A percentile compares a stretch with the other conserved stretches of the same genome.
Evolutionary conservation across 2,329 filamentous ascomycete genomes (phyloP).

Genomic region (Epichloe uncinata): DNA sequence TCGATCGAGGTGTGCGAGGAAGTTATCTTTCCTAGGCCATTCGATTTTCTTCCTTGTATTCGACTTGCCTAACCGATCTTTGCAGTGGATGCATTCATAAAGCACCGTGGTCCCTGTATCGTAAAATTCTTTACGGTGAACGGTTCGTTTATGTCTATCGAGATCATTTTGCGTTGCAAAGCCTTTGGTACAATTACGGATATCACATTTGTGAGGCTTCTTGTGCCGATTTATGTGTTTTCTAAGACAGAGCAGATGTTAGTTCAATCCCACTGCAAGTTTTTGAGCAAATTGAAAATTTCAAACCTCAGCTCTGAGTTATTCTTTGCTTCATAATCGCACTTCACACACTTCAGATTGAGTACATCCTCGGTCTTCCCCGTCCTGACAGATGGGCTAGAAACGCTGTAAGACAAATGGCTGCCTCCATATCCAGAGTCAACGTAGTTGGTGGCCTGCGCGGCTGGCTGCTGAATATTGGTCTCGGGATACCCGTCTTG

Average conservation of each 20-base stretch:
- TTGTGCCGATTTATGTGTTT: conserved; percentile 62
- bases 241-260: conserved; percentile 28
- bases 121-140: conserved; percentile 41
- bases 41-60: conserved; percentile 35
- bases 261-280: background rate
- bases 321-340: conserved; percentile 2
- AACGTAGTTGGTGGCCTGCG: conserved; percentile 6
- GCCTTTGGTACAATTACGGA: conserved; percentile 42
- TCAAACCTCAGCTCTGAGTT: conserved; percentile 6
- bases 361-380: conserved; percentile 7
- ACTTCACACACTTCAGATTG: background rate
- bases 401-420: conserved; percentile 26
- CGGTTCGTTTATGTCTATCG: conserved; percentile 61
- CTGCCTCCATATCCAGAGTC: conserved; percentile 37
- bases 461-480: conserved; percentile 20
- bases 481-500: background rate
- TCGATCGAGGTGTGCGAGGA: conserved; percentile 61
- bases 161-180: conserved; percentile 76
- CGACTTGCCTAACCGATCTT: conserved; percentile 9
- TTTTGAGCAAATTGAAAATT: background rate
- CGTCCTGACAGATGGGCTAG: conserved; percentile 29
- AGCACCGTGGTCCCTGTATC: conserved; percentile 6
- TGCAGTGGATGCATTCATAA: conserved; percentile 9
- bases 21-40: conserved; percentile 80
- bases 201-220: conserved; percentile 55